Conservation (phyloP, 441 rosid genomes). For the Gossypium schwendimanii region DNA sequence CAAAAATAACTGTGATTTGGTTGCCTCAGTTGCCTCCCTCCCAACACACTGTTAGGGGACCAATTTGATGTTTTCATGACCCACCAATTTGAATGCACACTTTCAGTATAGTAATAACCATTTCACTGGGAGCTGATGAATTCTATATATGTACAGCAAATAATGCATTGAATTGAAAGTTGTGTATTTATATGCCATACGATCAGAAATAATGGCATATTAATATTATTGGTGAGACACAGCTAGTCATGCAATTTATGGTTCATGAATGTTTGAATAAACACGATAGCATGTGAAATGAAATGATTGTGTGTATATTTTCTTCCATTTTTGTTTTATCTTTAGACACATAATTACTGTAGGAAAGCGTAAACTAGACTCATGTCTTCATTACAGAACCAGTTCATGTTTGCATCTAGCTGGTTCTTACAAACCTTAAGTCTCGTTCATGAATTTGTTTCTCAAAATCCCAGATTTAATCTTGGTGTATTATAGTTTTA, state of each 20-base stretch:
- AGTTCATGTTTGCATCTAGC: not conserved
- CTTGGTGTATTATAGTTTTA: not conserved
- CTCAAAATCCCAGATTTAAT: not conserved
- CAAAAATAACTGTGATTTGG: not conserved
- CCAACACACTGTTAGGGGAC: constrained; percentile 6
- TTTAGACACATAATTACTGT: not conserved
- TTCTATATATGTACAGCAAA: not conserved
- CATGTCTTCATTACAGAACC: constrained; percentile 6
- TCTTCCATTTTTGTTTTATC: not conserved
- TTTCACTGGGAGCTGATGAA: not conserved
- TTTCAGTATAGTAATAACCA: not conserved
- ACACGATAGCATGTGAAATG: constrained; percentile 1
- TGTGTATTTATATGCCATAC: not conserved
- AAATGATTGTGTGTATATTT: not conserved
- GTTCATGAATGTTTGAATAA: not conserved
- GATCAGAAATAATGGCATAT: constrained; percentile 2
- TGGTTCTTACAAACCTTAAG: not conserved
- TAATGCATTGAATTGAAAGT: constrained; percentile 1
- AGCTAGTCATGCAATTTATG: constrained; percentile 3
- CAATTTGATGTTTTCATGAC: not conserved
- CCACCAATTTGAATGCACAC: constrained; percentile 8
- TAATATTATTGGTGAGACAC: constrained; percentile 3
- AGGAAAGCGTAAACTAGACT: not conserved
- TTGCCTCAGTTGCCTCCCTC: not conserved
- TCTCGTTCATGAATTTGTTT: not conserved